phyloP scores from a whole-genome alignment of 345 rosid species.

The Eucalyptus cloeziana region DNA sequence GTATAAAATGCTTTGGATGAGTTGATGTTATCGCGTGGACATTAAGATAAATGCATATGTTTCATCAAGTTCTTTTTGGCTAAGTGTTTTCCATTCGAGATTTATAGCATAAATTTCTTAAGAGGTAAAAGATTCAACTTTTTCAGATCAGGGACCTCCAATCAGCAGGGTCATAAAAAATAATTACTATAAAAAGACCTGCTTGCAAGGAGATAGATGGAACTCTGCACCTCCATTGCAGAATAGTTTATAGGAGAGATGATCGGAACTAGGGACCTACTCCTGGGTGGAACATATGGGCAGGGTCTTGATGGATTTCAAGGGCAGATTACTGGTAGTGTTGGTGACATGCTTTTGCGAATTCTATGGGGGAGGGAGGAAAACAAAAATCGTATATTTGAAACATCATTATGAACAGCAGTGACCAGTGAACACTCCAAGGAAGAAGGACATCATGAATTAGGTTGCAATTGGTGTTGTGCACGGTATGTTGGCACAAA shows the following conservation, averaged over 20 bases:
- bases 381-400: not conserved
- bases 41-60: not conserved
- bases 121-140: not conserved
- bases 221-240: rapidly evolving
- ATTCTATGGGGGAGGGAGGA: not conserved
- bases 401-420: rapidly evolving
- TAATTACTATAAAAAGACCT: too few species aligned
- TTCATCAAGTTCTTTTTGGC: not conserved
- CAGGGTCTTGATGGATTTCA: too few species aligned
- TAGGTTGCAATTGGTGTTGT: not conserved
- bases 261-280: rapidly evolving
- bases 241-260: too few species aligned
- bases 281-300: too few species aligned
- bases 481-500: not conserved
- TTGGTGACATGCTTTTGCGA: too few species aligned
- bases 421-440: rapidly evolving
- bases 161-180: too few species aligned
- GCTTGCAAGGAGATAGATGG: too few species aligned
- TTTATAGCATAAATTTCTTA: not conserved
- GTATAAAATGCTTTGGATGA: not conserved
- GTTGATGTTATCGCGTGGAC: not conserved
- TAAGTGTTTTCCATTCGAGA: not conserved
- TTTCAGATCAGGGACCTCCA: too few species aligned
- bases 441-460: not conserved
- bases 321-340: too few species aligned